phyloP scores from a whole-genome alignment of 2,329 filamentous ascomycete genomes.

The Penicillium sclerotiorum region DNA sequence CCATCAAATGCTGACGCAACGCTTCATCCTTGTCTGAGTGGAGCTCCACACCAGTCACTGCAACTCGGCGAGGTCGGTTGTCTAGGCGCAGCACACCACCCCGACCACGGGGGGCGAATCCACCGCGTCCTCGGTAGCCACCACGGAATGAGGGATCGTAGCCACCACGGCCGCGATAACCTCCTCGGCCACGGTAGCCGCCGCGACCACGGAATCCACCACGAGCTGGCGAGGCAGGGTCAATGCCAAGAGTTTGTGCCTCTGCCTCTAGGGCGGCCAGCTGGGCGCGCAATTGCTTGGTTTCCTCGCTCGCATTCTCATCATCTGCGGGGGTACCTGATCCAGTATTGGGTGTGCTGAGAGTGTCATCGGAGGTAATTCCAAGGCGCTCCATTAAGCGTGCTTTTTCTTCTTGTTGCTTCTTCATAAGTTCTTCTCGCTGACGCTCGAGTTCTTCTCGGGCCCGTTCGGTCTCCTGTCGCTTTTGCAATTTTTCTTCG shows the following conservation, averaged over 20 bases:
- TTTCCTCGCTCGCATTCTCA: constrained; percentile 49
- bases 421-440: constrained; percentile 52
- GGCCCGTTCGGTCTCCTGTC: constrained; percentile 55
- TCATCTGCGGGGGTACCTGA: constrained; percentile 28
- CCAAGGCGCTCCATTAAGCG: constrained; percentile 54
- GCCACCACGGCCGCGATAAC: constrained; percentile 45
- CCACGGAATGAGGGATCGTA: constrained; percentile 44
- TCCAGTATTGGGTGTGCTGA: too few relatives aligned
- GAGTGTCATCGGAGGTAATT: constrained; percentile 28
- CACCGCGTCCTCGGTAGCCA: constrained; percentile 47
- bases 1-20: constrained; percentile 58
- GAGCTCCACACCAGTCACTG: constrained; percentile 52
- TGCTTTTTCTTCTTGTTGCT: constrained; percentile 58
- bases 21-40: constrained; percentile 57
- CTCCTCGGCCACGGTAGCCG: constrained; percentile 42
- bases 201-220: constrained; percentile 42
- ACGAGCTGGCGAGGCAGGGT: constrained; percentile 44
- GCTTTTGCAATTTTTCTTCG: constrained; percentile 57
- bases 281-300: constrained; percentile 56
- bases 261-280: constrained; percentile 59
- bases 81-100: constrained; percentile 60
- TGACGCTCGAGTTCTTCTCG: constrained; percentile 58
- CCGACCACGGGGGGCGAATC: constrained; percentile 39
- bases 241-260: constrained; percentile 56
- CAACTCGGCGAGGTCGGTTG: constrained; percentile 59